These are phyloP conservation scores for Debaryomyces maramus DNA, from an alignment of 805 yeast species.

Conservation along the genomic window DNA sequence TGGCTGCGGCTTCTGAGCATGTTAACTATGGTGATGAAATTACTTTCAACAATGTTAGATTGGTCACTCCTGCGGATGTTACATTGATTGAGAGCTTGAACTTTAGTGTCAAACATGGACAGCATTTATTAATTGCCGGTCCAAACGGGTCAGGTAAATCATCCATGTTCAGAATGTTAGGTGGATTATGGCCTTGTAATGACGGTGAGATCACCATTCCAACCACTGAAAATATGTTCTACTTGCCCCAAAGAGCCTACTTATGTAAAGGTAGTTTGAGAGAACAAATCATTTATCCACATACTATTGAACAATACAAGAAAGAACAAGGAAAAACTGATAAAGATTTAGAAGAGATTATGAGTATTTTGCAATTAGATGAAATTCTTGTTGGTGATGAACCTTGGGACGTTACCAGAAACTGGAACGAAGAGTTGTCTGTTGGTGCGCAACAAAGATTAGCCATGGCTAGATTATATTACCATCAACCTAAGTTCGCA, in stretches of 20 bases:
- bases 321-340: constrained; percentile 40
- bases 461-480: constrained; percentile 90
- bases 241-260: constrained; percentile 91
- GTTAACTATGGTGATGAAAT: constrained; percentile 52
- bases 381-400: constrained; percentile 45
- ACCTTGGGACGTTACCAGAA: constrained; percentile 67
- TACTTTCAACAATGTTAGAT: constrained; percentile 72
- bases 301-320: constrained; percentile 58
- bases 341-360: constrained; percentile 50
- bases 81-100: constrained; percentile 63
- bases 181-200: constrained; percentile 89
- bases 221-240: constrained; percentile 65
- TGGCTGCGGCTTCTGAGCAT: constrained; percentile 10
- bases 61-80: constrained; percentile 83
- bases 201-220: constrained; percentile 63
- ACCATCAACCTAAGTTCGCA: constrained; percentile 90
- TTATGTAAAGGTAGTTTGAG: constrained; percentile 75
- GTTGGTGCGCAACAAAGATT: constrained; percentile 91
- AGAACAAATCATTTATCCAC: constrained; percentile 90
- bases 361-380: constrained; percentile 58
- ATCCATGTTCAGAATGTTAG: constrained; percentile 83
- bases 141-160: constrained; percentile 98
- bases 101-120: constrained; percentile 76
- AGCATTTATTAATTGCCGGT: constrained; percentile 86
- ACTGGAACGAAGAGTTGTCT: constrained; percentile 87